Evolutionary conservation across 192 early-diverging fungal genomes (phyloP).

Genomic region (Mortierella hygrophila): DNA sequence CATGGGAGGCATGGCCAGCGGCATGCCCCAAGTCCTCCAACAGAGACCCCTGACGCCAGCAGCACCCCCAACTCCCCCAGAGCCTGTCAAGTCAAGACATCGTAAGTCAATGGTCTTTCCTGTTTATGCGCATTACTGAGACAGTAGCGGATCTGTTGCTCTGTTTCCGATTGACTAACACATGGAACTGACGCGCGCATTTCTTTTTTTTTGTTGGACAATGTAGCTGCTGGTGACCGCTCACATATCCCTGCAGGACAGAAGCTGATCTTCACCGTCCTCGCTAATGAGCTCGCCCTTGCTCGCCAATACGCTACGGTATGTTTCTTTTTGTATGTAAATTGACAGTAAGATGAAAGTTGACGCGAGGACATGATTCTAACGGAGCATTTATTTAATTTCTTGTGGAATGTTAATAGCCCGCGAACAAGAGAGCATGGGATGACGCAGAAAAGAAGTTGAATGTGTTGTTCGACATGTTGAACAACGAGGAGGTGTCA

Average conservation of each 20-base stretch:
- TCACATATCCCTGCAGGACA: slow-evolving; percentile 84
- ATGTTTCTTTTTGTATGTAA: slow-evolving; percentile 13
- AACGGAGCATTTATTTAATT: neutral
- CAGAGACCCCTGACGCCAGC: slow-evolving; percentile 57
- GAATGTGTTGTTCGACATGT: slow-evolving; percentile 82
- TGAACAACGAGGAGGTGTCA: slow-evolving; percentile 85
- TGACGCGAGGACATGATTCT: neutral
- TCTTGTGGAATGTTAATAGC: slow-evolving; percentile 47
- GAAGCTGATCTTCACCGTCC: slow-evolving; percentile 68
- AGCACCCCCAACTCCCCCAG: slow-evolving; percentile 60
- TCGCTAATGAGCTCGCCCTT: slow-evolving; percentile 66
- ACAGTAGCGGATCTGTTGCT: too few species aligned
- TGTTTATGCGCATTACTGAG: neutral
- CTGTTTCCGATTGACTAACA: neutral
- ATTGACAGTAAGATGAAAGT: neutral
- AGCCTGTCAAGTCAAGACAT: slow-evolving; percentile 63
- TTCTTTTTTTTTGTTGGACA: neutral
- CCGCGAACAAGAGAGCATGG: slow-evolving; percentile 78
- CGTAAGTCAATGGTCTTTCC: slow-evolving; percentile 57
- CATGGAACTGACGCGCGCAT: neutral
- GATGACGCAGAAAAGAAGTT: slow-evolving; percentile 92
- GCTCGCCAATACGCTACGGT: slow-evolving; percentile 63
- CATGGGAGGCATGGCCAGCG: slow-evolving; percentile 38
- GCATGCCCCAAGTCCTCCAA: slow-evolving; percentile 49
- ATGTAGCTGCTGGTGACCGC: slow-evolving; percentile 82